Conservation (phyloP, 2,329 filamentous ascomycete genomes). For the Hirsutella thompsonii region DNA sequence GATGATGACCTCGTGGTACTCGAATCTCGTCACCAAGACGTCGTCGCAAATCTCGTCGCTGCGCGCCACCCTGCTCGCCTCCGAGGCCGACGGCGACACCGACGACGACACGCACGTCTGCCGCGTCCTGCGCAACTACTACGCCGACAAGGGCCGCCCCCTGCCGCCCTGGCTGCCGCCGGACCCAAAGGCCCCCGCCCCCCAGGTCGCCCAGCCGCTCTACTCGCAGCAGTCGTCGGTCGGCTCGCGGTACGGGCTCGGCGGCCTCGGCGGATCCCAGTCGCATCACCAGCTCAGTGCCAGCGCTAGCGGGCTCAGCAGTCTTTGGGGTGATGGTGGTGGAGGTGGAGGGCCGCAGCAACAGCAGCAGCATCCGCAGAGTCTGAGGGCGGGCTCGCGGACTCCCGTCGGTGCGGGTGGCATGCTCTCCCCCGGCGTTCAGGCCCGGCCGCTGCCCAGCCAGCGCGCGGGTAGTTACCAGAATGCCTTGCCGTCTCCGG, state of each 20-base stretch:
- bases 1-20: conserved; percentile 70
- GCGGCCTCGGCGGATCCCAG: conserved; percentile 17
- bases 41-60: conserved; percentile 53
- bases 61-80: conserved; percentile 54
- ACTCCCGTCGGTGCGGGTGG: conserved; percentile 17
- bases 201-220: conserved; percentile 29
- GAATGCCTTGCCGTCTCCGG: conserved; percentile 16
- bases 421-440: conserved; percentile 24
- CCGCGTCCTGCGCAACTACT: conserved; percentile 85
- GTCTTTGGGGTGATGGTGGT: conserved; percentile 51
- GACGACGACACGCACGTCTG: conserved; percentile 92
- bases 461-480: conserved; percentile 68
- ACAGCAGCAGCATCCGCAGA: conserved; percentile 23
- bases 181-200: conserved; percentile 59
- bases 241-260: conserved; percentile 37
- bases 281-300: conserved; percentile 12
- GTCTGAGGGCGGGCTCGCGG: conserved; percentile 31
- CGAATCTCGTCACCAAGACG: conserved; percentile 54
- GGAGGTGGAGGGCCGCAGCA: conserved; percentile 17
- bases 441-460: conserved; percentile 53
- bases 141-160: conserved; percentile 71
- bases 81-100: conserved; percentile 56
- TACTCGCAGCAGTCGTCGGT: conserved; percentile 35
- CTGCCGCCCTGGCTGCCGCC: conserved; percentile 82
- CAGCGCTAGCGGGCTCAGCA: conserved; percentile 35